phyloP scores from a whole-genome alignment of 305 asterid genomes.

The Fraxinus sp. region DNA sequence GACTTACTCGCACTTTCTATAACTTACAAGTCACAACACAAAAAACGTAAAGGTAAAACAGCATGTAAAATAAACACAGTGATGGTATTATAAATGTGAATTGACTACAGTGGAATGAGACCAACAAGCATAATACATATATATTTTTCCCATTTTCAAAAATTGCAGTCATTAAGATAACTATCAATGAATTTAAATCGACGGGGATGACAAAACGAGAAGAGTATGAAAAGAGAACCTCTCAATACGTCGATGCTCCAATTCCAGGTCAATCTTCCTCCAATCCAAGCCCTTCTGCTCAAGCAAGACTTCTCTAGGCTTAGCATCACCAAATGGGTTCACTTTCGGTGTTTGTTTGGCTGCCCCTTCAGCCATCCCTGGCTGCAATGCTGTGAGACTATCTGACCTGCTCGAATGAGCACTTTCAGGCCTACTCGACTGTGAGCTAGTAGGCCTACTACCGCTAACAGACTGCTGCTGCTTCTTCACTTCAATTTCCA shows the following conservation, averaged over 20 bases:
- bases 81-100: neutral
- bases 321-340: conserved; percentile 97
- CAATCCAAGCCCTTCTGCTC: conserved; percentile 91
- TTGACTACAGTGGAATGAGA: neutral
- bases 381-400: conserved; percentile 24
- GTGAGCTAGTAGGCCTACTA: conserved; percentile 76
- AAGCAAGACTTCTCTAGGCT: conserved; percentile 92
- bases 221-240: conserved; percentile 44
- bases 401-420: conserved; percentile 60
- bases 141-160: neutral
- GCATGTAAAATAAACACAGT: neutral
- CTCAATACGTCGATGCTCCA: conserved; percentile 71
- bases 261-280: conserved; percentile 83
- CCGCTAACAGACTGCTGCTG: conserved; percentile 29
- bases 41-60: conserved; percentile 1
- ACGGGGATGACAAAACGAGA: conserved; percentile 2
- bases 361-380: conserved; percentile 41
- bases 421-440: conserved; percentile 80
- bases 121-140: neutral
- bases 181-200: neutral
- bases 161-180: neutral
- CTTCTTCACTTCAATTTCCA: conserved; percentile 67
- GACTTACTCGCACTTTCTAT: neutral
- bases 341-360: conserved; percentile 68
- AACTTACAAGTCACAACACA: neutral